Percentiles rank a stretch among this genome's conserved stretches.
phyloP scores from a whole-genome alignment of 495 filamentous ascomycete genomes.

The Penicillium tannophilum region DNA sequence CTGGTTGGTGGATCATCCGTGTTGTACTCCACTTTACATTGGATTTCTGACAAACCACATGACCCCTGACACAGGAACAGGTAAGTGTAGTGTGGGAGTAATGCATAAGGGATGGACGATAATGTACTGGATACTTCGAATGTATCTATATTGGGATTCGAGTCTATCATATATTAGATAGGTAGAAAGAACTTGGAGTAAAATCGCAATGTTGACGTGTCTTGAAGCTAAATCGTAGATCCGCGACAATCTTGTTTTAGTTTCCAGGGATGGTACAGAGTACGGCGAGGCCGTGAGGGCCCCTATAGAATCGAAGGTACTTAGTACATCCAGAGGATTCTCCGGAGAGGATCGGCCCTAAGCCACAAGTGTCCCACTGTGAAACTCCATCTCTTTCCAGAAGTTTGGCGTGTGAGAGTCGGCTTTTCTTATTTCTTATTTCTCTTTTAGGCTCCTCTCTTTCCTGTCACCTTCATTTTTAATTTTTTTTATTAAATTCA shows the following conservation, averaged over 20 bases:
- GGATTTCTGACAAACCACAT: slow-evolving; percentile 8
- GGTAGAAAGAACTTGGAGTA: not conserved
- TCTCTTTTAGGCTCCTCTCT: slow-evolving; percentile 14
- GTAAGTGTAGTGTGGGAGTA: not conserved
- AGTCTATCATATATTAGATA: not conserved
- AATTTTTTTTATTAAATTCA: not conserved
- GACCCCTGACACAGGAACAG: not conserved
- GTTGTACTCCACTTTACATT: not conserved
- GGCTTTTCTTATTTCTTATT: slow-evolving; percentile 13
- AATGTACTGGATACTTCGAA: not conserved
- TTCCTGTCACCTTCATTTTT: slow-evolving; percentile 1
- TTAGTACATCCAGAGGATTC: slow-evolving; percentile 19
- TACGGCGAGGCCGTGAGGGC: not conserved
- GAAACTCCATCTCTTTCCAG: slow-evolving; percentile 35
- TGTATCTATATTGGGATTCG: not conserved
- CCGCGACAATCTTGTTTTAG: not conserved
- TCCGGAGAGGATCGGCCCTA: slow-evolving; percentile 38
- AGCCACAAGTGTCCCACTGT: slow-evolving; percentile 19
- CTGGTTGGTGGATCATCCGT: not conserved
- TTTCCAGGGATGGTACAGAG: not conserved
- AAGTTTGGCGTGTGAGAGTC: slow-evolving; percentile 13
- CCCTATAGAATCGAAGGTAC: not conserved
- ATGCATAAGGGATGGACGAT: not conserved
- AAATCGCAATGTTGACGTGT: not conserved
- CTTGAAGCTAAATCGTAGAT: not conserved